Evolutionary conservation across 768 basidiomycete genomes (phyloP).

Genomic region (Boletales sp.): DNA sequence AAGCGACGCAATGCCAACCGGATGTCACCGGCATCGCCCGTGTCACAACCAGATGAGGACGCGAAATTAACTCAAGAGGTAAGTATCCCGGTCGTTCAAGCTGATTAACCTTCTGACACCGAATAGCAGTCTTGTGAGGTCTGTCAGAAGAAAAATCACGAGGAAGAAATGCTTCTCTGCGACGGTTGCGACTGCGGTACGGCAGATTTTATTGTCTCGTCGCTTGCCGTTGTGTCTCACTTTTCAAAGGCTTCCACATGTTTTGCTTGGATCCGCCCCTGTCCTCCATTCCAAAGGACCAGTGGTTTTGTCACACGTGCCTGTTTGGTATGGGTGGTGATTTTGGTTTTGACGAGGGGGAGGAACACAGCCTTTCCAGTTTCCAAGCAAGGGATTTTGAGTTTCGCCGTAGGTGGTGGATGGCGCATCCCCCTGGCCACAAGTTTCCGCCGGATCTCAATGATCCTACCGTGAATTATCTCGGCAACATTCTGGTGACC

Average conservation of each 20-base stretch:
- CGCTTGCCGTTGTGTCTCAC: conserved; percentile 12
- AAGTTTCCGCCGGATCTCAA: conserved; percentile 33
- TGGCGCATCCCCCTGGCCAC: conserved; percentile 59
- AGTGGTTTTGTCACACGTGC: conserved; percentile 96
- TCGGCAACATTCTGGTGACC: conserved; percentile 64
- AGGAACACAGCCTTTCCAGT: conserved; percentile 88
- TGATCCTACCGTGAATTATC: conserved; percentile 51
- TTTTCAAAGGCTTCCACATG: conserved; percentile 82
- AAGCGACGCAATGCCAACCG: conserved; percentile 22
- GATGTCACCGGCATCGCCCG: conserved; percentile 20
- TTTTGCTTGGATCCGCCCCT: conserved; percentile 95
- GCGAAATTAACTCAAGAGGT: conserved; percentile 52
- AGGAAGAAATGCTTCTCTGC: conserved; percentile 88
- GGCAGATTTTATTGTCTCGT: conserved; percentile 18
- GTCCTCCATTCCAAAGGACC: conserved; percentile 78
- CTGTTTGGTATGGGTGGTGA: conserved; percentile 89
- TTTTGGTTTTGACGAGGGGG: conserved; percentile 97
- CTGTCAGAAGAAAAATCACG: conserved; percentile 84
- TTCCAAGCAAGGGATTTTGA: conserved; percentile 90
- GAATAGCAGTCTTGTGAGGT: conserved; percentile 85
- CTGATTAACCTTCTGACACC: conserved; percentile 20
- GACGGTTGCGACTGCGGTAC: conserved; percentile 81
- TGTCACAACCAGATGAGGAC: conserved; percentile 33
- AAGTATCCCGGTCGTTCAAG: conserved; percentile 22
- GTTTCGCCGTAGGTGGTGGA: conserved; percentile 89